Base-by-base conservation (phyloP, 139 green algal genomes). In the Penium margaritaceum region DNA sequence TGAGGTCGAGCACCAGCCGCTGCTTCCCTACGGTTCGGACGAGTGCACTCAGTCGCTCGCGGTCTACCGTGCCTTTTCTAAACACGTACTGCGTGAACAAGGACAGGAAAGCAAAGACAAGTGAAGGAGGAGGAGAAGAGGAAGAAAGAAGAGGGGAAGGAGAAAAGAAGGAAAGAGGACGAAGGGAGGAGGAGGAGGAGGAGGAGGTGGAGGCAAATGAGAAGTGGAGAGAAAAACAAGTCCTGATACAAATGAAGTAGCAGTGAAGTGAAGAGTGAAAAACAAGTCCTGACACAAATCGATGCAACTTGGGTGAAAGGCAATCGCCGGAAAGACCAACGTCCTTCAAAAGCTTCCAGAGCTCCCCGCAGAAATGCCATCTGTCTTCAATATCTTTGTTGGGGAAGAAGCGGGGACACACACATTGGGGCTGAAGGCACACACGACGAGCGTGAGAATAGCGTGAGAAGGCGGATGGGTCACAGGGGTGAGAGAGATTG, bases 401-500 rank as follows among this genome's bases (percentile, higher is more conserved):
- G n/a, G n/a, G n/a, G n/a, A n/a, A n/a, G n/a, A n/a, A n/a, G n/a
- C n/a, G n/a, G n/a, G n/a, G n/a, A n/a, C n/a, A n/a, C n/a, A n/a
- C n/a, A n/a, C n/a, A n/a, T n/a, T n/a, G n/a, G n/a, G 43, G 15
- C 14, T 24, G 43, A 17, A 54, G 17, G 17, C 43, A 54, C 14
- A 14, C n/a, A n/a, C n/a, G n/a, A n/a, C n/a, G n/a, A n/a, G 17
- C 7, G 29, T 39, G 27, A 81, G 68, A 12, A 68, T 79, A 0
- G 94, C 98, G 12, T 98, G 94, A 65, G 98, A 98, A 15, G 98
- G 90, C 75, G 97, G 91, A 12, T 43, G 76, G 44, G 94, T 93
- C 0, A 94, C 94, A 3, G 88, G 89, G 39, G 97, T 90, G 27
- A 99, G 62, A 33, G 88, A 97, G 54, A 82, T 37, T 19, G 55